phyloP scores from a whole-genome alignment of 306 rosid genomes.

The Morella rubra region DNA sequence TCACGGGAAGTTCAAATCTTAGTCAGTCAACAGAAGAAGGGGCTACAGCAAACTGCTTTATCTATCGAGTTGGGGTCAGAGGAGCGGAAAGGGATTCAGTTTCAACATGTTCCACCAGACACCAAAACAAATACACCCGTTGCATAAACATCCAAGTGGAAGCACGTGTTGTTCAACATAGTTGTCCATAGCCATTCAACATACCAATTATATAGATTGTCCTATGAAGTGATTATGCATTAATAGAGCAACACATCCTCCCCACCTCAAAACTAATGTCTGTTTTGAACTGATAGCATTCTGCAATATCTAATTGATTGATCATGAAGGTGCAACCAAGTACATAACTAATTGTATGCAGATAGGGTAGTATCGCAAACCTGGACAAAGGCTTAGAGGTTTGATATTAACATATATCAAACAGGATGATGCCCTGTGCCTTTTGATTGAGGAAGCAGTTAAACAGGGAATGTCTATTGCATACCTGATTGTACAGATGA shows the following conservation, averaged over 20 bases:
- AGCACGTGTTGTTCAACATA: background rate
- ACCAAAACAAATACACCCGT: background rate
- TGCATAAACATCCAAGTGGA: background rate
- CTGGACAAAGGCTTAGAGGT: background rate
- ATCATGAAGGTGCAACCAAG: background rate
- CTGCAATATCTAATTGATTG: background rate
- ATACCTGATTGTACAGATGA: conserved; percentile 76
- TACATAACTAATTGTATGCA: background rate
- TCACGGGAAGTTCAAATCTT: conserved; percentile 6
- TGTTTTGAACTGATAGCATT: background rate
- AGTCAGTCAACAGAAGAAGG: background rate
- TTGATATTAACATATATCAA: background rate
- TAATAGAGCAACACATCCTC: background rate
- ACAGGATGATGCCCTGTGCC: background rate
- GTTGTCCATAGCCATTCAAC: background rate
- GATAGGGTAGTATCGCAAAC: background rate
- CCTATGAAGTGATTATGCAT: background rate
- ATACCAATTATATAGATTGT: background rate
- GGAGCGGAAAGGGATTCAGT: background rate
- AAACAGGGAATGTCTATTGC: background rate
- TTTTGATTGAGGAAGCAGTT: background rate
- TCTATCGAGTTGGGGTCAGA: background rate
- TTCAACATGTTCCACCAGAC: background rate
- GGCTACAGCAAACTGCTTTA: background rate
- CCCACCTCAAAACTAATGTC: background rate